Conservation (phyloP, 2,329 filamentous ascomycete genomes). For the Phialemoniopsis sp. region DNA sequence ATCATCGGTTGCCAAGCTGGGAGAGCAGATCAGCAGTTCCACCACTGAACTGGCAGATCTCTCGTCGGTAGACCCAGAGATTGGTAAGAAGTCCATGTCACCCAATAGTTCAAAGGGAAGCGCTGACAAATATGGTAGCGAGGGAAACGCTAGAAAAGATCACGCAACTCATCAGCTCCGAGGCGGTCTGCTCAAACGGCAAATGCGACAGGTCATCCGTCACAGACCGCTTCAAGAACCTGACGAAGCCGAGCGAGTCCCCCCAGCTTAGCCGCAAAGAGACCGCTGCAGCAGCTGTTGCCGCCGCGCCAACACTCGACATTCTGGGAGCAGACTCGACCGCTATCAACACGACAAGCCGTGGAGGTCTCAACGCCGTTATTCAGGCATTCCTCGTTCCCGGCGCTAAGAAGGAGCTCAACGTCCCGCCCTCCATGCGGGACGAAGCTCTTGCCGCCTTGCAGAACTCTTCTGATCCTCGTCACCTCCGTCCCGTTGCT, state of each 20-base stretch:
- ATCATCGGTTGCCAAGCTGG: slow-evolving; percentile 15
- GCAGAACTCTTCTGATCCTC: slow-evolving; percentile 28
- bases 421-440: slow-evolving; percentile 38
- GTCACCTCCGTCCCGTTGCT: slow-evolving; percentile 33
- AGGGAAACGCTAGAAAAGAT: slow-evolving; percentile 26
- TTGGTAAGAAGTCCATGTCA: too few relatives aligned
- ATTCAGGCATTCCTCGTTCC: slow-evolving; percentile 34
- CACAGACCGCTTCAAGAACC: slow-evolving; percentile 14
- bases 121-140: too few relatives aligned
- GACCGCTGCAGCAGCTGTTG: too few relatives aligned
- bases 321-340: too few relatives aligned
- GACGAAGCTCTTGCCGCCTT: slow-evolving; percentile 29
- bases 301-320: too few relatives aligned
- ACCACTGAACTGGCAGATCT: slow-evolving; percentile 7
- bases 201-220: slow-evolving; percentile 1
- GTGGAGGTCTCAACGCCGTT: slow-evolving; percentile 31
- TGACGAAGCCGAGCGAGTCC: slow-evolving; percentile 1
- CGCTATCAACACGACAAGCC: slow-evolving; percentile 1
- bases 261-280: too few relatives aligned
- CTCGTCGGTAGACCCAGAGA: slow-evolving; percentile 22
- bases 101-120: too few relatives aligned
- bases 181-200: slow-evolving; percentile 16
- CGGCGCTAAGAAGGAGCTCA: slow-evolving; percentile 39
- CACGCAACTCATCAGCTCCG: slow-evolving; percentile 23
- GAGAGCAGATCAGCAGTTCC: slow-evolving; percentile 5